These are phyloP conservation scores for Scedosporium dehoogii DNA, from an alignment of 2,329 filamentous ascomycete species.

Conservation along the genomic window DNA sequence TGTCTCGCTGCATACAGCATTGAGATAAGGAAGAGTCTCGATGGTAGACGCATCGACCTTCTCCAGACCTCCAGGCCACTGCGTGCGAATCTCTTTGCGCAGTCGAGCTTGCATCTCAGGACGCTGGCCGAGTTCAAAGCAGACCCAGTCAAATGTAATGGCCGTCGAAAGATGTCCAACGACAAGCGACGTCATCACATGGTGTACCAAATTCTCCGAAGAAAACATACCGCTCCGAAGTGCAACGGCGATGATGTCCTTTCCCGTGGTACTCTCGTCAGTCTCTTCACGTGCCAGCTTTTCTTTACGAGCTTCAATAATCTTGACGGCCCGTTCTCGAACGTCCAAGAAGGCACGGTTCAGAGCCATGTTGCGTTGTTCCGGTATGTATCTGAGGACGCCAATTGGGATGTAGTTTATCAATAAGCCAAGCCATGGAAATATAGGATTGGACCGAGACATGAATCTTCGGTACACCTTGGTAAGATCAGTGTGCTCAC, in stretches of 20 bases:
- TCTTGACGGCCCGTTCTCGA: neutral
- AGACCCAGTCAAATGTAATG: neutral
- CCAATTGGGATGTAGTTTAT: neutral
- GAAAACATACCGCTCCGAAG: conserved; percentile 64
- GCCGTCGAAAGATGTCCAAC: neutral
- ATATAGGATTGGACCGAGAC: neutral
- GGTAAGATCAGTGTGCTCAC: neutral
- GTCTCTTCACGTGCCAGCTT: neutral
- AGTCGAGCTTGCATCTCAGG: conserved; percentile 49
- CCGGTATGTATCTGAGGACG: neutral
- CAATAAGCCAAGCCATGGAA: neutral
- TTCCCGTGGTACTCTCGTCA: neutral
- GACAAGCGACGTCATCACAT: conserved; percentile 64
- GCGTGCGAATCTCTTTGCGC: conserved; percentile 54
- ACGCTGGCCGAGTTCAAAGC: neutral
- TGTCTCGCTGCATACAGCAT: conserved; percentile 58
- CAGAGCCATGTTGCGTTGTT: neutral
- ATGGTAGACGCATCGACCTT: neutral
- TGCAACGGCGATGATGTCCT: conserved; percentile 75
- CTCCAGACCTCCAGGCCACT: conserved; percentile 35
- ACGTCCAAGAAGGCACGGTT: neutral
- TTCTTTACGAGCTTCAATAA: neutral
- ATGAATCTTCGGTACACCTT: neutral
- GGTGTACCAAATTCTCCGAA: conserved; percentile 70
- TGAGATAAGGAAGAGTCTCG: neutral